Evolutionary conservation across 2,329 filamentous ascomycete genomes (phyloP).

Genomic region (Neospermospora avenae): DNA sequence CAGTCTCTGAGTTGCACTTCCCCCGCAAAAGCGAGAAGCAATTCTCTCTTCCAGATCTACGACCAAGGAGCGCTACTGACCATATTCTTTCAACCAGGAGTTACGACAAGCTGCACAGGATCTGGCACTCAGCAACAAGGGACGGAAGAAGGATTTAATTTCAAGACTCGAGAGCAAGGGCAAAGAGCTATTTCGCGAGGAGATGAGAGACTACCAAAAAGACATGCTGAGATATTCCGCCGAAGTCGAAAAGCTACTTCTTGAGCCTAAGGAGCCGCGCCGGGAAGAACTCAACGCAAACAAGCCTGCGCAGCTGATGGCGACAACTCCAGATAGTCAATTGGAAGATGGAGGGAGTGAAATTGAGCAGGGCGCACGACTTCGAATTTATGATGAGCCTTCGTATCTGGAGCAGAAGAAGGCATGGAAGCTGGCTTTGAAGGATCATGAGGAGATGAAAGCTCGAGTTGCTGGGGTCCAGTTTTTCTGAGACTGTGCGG

Average conservation of each 20-base stretch:
- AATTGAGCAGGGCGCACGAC: not conserved
- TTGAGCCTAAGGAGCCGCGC: not conserved
- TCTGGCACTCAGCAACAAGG: not conserved
- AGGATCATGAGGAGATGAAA: not conserved
- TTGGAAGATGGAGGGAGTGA: not conserved
- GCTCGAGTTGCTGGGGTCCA: not conserved
- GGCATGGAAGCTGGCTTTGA: not conserved
- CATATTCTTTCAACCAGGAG: not conserved
- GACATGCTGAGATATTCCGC: not conserved
- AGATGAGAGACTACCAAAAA: not conserved
- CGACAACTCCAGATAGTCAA: not conserved
- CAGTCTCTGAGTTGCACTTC: too few species aligned
- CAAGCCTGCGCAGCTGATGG: not conserved
- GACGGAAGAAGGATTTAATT: conserved; percentile 3
- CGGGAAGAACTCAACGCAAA: too few species aligned
- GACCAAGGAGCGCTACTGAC: not conserved
- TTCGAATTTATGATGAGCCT: not conserved
- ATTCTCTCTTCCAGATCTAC: too few species aligned
- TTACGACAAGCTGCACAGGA: not conserved
- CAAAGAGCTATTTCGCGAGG: not conserved
- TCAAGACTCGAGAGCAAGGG: not conserved
- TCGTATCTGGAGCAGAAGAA: not conserved
- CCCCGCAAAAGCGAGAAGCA: too few species aligned
- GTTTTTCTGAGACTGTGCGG: not conserved
- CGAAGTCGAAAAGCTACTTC: not conserved